Base-by-base conservation (phyloP, 176 grass and related monocot species). In the Tuctoria greenei region DNA sequence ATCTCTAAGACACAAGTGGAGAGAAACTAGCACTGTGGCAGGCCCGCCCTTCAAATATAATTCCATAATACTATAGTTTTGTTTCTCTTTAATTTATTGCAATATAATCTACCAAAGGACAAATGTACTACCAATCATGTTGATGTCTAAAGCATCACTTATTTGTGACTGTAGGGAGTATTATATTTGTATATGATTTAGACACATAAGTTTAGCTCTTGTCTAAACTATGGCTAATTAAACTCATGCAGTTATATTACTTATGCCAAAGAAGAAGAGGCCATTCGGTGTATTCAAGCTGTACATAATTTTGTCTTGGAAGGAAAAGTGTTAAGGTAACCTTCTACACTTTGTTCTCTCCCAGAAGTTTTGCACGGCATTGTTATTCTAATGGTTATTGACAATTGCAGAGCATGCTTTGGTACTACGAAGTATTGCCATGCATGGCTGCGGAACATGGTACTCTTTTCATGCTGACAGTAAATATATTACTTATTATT, bases 341-440 rank as follows among this genome's bases (percentile, higher is more conserved):
- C 69, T 23, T 81, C 57, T 88, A 55, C 75, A 69, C 52, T 28
- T 59, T 87, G 24, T 65, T 84, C 40, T 82, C 46, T 83, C 74
- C 20, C 49, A 65, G 20, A 69, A 44, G 51, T 44, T 85, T 81
- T 60, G 47, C 35, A 44, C 50, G 66, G 37, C 43, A 28, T 67
- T 24, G 23, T 44, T 66, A 51, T 28, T 84, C 50, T 72, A 79
- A 61, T 76, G 44, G 10, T 65, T 70, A 20, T 80, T 71, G 27
- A 56, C 20, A 46, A 18, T 91, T 86, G 52, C 82, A 95, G 92
- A 84, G 96, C 91, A 66, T 99, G 96, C 60, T 99, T 99, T 73
- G 96, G 96, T 64, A 99, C 96, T 79, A 99, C 96, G 42, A 99
- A 99, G 80, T 99, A 99, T 73, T 99, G 96, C 65, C 92, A 92